Evolutionary conservation across 768 basidiomycete species (phyloP).

Genomic region (Rhizopogon salebrosus): DNA sequence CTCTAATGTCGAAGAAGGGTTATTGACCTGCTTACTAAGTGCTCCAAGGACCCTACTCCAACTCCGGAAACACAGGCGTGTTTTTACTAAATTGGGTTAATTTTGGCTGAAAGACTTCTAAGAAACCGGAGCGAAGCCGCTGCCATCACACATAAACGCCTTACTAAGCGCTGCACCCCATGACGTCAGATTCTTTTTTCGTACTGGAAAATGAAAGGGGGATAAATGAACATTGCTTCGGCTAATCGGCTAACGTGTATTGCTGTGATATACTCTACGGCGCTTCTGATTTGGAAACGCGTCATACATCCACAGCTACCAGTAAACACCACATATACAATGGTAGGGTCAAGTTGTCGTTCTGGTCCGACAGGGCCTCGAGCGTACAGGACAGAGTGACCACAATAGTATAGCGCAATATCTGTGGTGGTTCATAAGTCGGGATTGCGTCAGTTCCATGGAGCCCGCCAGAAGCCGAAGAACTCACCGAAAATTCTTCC

Average conservation of each 20-base stretch:
- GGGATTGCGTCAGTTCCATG: slow-evolving; percentile 13
- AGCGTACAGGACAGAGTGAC: slow-evolving; percentile 64
- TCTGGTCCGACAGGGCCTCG: slow-evolving; percentile 92
- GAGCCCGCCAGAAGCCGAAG: slow-evolving; percentile 1
- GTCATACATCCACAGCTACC: slow-evolving; percentile 46
- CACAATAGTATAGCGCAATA: slow-evolving; percentile 57
- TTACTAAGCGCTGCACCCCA: no score
- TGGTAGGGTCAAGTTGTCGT: slow-evolving; percentile 96
- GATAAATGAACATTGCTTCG: no score
- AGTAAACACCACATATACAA: slow-evolving; percentile 92
- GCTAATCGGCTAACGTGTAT: neutral
- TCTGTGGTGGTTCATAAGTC: slow-evolving; percentile 41
- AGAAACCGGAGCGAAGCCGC: no score
- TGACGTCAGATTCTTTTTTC: no score
- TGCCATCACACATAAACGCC: no score
- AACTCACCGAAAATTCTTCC: slow-evolving; percentile 73
- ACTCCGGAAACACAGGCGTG: no score
- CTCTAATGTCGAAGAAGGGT: slow-evolving; percentile 1
- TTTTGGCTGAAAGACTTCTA: no score
- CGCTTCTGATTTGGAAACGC: neutral
- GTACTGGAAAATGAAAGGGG: no score
- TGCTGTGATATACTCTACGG: no score
- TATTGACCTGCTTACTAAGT: slow-evolving; percentile 1
- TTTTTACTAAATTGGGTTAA: no score
- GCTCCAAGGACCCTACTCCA: neutral